Evolutionary conservation across 129 eudicot species (phyloP), one percentile per base, ranked within the genome.

Genomic region (carrot (Daucus carota)): DNA sequence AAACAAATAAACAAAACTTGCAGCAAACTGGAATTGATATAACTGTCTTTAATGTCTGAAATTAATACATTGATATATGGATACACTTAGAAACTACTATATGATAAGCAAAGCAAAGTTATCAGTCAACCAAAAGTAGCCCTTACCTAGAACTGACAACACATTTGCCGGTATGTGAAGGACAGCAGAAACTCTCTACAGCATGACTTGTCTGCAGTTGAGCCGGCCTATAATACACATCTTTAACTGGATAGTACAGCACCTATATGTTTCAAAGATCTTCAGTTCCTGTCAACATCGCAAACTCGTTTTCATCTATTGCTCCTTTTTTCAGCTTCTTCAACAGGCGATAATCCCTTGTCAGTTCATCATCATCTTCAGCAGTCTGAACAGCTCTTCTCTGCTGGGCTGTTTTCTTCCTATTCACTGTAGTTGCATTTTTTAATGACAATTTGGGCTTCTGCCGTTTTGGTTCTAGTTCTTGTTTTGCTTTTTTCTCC

Each of bases 381-480:
- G 80, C 87, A 12, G 96, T 87, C 62, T 89, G 97, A 40, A 71
- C 86, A 24, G 97, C 96, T 52, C 96, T 92, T 82, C 98, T 89
- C 82, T 93, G 90, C 78, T 87, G 84, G 42, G 96, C 98, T n/a
- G 98, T 93, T 83, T 87, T 87, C 86, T 93, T 93, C 84, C 83
- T 90, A 84, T 68, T 72, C 24, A 84, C 79, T 0, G 86, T 29
- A 36, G 73, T 73, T 5, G 82, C 45, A 50, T 81, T 71, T 46
- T 76, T 84, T 68, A 78, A 0, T 11, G 73, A 54, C 14, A 74
- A 48, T 83, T 86, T 92, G 59, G 83, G 74, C 82, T 88, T 88
- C 79, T 76, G 80, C 73, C 70, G 74, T 74, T 84, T 87, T 50
- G 79, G 71, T 57, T 85, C 87, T 87, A 76, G 73, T 72, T 81